phyloP scores from a whole-genome alignment of 2,329 filamentous ascomycete species.

The Phialophora expanda region DNA sequence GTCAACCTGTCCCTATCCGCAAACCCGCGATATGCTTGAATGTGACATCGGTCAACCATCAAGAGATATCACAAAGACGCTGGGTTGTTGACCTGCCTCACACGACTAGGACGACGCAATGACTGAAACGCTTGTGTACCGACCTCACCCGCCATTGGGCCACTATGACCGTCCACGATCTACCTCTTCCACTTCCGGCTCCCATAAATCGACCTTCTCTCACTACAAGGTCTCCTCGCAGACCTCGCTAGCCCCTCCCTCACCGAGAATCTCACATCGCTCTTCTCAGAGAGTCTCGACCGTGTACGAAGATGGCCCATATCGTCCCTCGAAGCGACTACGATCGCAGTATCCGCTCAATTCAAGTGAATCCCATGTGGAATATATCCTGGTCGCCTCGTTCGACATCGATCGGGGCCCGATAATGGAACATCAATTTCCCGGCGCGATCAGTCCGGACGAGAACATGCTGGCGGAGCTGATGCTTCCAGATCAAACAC shows the following conservation, averaged over 20 bases:
- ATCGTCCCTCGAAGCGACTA: slow-evolving; percentile 56
- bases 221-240: slow-evolving; percentile 59
- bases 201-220: slow-evolving; percentile 45
- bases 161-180: slow-evolving; percentile 30
- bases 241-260: slow-evolving; percentile 61
- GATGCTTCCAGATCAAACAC: slow-evolving; percentile 96
- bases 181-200: slow-evolving; percentile 61
- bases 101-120: slow-evolving; percentile 18
- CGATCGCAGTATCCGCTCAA: slow-evolving; percentile 78
- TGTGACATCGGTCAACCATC: background rate
- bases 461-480: slow-evolving; percentile 98
- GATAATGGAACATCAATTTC: slow-evolving; percentile 98
- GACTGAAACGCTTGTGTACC: slow-evolving; percentile 31
- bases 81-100: background rate
- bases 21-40: background rate
- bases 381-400: slow-evolving; percentile 95
- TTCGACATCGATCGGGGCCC: slow-evolving; percentile 97
- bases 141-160: slow-evolving; percentile 23
- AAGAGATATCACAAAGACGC: background rate
- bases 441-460: slow-evolving; percentile 90
- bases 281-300: slow-evolving; percentile 48
- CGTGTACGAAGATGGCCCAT: slow-evolving; percentile 36
- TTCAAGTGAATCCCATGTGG: slow-evolving; percentile 87
- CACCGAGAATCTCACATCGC: slow-evolving; percentile 54
- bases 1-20: background rate